Base-by-base conservation (phyloP, 306 rosid species). In the Corylus americana region DNA sequence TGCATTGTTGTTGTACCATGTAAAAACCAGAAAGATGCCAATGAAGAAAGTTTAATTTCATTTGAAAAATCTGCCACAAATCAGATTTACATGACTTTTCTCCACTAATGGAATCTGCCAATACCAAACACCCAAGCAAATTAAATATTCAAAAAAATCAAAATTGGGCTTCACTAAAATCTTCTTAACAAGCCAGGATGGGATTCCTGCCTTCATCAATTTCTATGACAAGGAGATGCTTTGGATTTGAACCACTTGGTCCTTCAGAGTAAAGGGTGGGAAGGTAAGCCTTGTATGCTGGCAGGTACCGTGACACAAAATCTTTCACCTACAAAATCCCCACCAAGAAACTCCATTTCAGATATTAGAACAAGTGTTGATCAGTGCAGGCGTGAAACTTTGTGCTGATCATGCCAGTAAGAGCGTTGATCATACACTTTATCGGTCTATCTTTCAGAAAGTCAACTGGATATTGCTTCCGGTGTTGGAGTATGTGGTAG, bases 191-290 rank as follows among this genome's bases (percentile, higher is more conserved):
- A 92, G 82, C 88, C 44, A 92, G 91, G 80, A 95, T 93, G 18
- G 99, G 99, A 80, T 95, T 95, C 85, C 98, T 91, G 74, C 77
- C 89, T 82, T 95, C 98, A 69, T 95, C 98, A 50, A 95, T 95
- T 82, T 93, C 97, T 20, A 95, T 79, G 58, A 83, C n/a, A 70
- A 95, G 88, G 68, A 90, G 87, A 80, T 47, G 89, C 58, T 89
- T 75, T 47, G 94, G 96, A 81, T 90, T 89, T 8, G 98, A 93
- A 61, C 99, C 98, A 12, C 55, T 85, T 53, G 98, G 98, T 55
- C 99, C 99, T 74, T 93, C 88, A 0, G 93, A 77, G 84, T 95
- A 95, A 50, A 95, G 94, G 4, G 96, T 91, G 17, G 99, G 98
- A 82, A 95, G 99, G 86, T 95, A 95, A 48, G 98, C 96, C 11